These are phyloP conservation scores for Boletus insuetus DNA, from an alignment of 768 basidiomycete species.

Conservation along the genomic window DNA sequence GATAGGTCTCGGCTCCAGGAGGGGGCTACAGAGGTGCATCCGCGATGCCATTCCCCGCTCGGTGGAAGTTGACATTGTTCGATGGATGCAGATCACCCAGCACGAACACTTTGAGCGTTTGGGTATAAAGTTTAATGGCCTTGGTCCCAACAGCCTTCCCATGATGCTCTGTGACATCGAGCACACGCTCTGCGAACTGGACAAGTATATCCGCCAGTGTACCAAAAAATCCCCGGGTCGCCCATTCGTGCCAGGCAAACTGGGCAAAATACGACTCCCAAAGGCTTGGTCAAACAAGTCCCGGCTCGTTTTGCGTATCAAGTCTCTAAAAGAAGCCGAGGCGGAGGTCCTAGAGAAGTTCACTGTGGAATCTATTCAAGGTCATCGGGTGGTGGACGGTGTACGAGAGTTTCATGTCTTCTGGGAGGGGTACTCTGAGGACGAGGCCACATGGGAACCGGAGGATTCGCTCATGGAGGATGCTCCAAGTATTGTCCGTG, in stretches of 20 bases:
- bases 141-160: slow-evolving; percentile 47
- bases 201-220: slow-evolving; percentile 64
- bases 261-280: slow-evolving; percentile 38
- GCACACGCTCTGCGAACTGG: slow-evolving; percentile 75
- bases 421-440: slow-evolving; percentile 54
- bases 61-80: slow-evolving; percentile 57
- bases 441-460: slow-evolving; percentile 60
- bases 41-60: slow-evolving; percentile 39
- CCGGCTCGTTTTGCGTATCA: slow-evolving; percentile 42
- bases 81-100: slow-evolving; percentile 63
- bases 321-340: slow-evolving; percentile 32
- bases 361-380: slow-evolving; percentile 38
- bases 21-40: slow-evolving; percentile 71
- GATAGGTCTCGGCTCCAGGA: slow-evolving; percentile 62
- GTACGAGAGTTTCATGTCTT: slow-evolving; percentile 45
- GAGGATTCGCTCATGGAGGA: slow-evolving; percentile 45
- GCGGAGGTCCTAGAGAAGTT: slow-evolving; percentile 39
- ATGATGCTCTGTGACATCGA: slow-evolving; percentile 73
- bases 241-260: slow-evolving; percentile 32
- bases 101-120: slow-evolving; percentile 58
- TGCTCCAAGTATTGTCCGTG: slow-evolving; percentile 43
- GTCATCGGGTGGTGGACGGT: slow-evolving; percentile 37
- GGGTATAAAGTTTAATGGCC: slow-evolving; percentile 48
- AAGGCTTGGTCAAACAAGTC: slow-evolving; percentile 55
- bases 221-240: slow-evolving; percentile 32